These are phyloP conservation scores for Tulasnella sp. DNA, from an alignment of 768 basidiomycete species.

Conservation along the genomic window DNA sequence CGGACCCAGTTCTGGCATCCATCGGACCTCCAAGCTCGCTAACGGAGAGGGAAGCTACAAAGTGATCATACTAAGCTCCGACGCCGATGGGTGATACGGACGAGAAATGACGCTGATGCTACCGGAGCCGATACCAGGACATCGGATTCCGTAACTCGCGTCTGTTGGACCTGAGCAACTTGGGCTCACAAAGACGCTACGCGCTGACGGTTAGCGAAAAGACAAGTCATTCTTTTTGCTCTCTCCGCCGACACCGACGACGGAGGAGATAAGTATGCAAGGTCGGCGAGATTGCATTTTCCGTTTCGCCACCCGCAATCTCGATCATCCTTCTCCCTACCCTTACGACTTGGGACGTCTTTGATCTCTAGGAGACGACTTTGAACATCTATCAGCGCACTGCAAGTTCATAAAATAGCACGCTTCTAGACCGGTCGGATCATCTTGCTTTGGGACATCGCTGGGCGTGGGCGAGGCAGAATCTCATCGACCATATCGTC, in stretches of 20 bases:
- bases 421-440: too few relatives aligned
- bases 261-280: not conserved
- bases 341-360: not conserved
- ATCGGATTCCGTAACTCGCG: not conserved
- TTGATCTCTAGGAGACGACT: not conserved
- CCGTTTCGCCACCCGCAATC: too few relatives aligned
- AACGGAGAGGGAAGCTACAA: not conserved
- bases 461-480: not conserved
- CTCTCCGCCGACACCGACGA: not conserved
- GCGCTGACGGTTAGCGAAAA: not conserved
- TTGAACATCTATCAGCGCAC: not conserved
- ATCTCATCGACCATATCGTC: not conserved
- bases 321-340: too few relatives aligned
- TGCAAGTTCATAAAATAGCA: too few relatives aligned
- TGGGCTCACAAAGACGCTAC: not conserved
- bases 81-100: constrained; percentile 2
- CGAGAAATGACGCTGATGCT: not conserved
- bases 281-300: too few relatives aligned
- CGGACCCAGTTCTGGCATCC: not conserved
- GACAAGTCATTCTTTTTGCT: not conserved
- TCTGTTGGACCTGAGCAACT: not conserved
- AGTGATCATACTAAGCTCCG: not conserved
- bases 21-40: too few relatives aligned
- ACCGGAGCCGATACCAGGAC: not conserved
- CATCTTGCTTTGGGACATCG: not conserved